These are phyloP conservation scores for Casuarina equisetifolia DNA, from an alignment of 306 rosid genomes.

Conservation along the genomic window DNA sequence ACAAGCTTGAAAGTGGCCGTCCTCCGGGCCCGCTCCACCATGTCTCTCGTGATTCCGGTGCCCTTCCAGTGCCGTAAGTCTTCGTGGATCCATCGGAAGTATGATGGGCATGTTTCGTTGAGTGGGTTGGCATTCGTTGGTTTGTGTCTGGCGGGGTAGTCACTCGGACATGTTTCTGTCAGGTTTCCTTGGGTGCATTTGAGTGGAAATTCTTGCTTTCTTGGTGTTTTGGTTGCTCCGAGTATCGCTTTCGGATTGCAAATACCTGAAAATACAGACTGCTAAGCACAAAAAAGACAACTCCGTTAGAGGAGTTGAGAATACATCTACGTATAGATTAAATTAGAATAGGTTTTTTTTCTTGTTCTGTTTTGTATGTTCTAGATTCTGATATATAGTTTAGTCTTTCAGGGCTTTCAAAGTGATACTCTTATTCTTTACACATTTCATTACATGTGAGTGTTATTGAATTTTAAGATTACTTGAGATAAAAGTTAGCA, in stretches of 20 bases:
- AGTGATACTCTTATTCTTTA: no score
- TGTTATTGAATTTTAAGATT: no score
- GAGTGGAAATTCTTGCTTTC: constrained; percentile 39
- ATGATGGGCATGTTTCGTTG: constrained; percentile 50
- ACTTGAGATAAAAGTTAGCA: no score
- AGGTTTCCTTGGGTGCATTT: constrained; percentile 33
- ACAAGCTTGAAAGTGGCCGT: constrained; percentile 64
- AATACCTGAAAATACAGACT: constrained; percentile 38
- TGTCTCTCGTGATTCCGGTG: constrained; percentile 58
- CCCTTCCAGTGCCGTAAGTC: constrained; percentile 72
- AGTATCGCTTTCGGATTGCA: constrained; percentile 7
- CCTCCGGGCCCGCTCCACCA: constrained; percentile 55
- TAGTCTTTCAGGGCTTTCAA: no score
- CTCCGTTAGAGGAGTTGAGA: no score
- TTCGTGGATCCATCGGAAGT: constrained; percentile 83
- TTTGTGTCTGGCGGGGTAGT: constrained; percentile 18
- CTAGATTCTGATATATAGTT: no score
- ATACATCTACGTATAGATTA: no score
- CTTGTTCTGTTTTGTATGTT: no score
- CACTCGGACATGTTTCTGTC: constrained; percentile 44
- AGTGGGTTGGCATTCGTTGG: constrained; percentile 35
- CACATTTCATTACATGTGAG: no score
- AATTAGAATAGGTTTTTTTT: no score
- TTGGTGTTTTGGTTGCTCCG: neutral
- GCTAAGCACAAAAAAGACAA: neutral